These are phyloP conservation scores for Dendrostoma leiphaemia DNA, from an alignment of 2,329 filamentous ascomycete species.

Conservation along the genomic window DNA sequence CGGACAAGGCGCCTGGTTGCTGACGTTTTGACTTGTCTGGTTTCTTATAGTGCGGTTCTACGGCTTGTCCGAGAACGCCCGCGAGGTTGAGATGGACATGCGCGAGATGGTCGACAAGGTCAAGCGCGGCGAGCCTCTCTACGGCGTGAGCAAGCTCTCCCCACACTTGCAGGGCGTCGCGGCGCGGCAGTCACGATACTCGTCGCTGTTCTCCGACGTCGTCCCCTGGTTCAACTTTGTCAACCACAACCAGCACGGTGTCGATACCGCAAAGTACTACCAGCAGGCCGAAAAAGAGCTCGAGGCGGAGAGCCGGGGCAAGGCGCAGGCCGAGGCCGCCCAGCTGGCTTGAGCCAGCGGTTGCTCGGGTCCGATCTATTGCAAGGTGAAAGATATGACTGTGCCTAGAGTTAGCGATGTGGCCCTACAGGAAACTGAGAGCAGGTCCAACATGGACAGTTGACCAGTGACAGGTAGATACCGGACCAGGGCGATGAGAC, in stretches of 20 bases:
- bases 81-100: constrained; percentile 96
- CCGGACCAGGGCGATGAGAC: too few species aligned
- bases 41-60: constrained; percentile 78
- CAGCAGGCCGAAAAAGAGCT: constrained; percentile 91
- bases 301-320: constrained; percentile 63
- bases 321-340: constrained; percentile 11
- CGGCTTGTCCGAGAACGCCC: constrained; percentile 86
- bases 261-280: constrained; percentile 99
- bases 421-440: too few species aligned
- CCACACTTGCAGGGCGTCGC: constrained; percentile 94
- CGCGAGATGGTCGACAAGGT: constrained; percentile 96
- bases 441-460: too few species aligned
- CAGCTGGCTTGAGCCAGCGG: constrained; percentile 17
- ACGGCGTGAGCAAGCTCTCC: constrained; percentile 74
- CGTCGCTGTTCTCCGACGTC: constrained; percentile 77
- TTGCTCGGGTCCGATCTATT: too few species aligned
- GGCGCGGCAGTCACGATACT: constrained; percentile 88
- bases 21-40: not conserved
- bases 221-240: constrained; percentile 98
- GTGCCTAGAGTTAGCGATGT: too few species aligned
- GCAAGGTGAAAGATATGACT: too few species aligned
- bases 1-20: too few species aligned
- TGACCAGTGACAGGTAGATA: too few species aligned
- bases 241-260: constrained; percentile 92
- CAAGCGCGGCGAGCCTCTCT: constrained; percentile 86